phyloP scores from a whole-genome alignment of 2,329 filamentous ascomycete species.

The Aspergillus persii region DNA sequence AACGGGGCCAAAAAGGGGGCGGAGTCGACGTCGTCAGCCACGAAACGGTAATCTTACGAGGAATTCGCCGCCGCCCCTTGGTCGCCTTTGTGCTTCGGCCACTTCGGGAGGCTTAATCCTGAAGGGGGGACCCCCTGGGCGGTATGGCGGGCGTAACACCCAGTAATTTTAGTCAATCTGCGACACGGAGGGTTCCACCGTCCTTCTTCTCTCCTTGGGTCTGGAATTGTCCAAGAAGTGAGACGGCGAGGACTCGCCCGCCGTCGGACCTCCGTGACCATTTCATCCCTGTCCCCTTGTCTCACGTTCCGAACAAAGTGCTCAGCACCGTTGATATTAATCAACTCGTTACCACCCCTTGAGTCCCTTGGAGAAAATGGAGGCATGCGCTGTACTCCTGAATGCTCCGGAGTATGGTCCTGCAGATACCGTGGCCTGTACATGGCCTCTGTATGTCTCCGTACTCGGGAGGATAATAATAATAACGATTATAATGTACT shows the following conservation, averaged over 20 bases:
- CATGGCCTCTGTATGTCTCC: too few relatives aligned
- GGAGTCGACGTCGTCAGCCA: conserved; percentile 19
- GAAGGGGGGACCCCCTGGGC: neutral
- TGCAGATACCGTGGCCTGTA: too few relatives aligned
- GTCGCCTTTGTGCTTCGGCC: neutral
- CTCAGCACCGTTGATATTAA: too few relatives aligned
- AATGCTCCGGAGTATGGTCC: too few relatives aligned
- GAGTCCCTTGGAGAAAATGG: too few relatives aligned
- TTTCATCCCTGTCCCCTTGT: too few relatives aligned
- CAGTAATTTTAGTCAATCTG: neutral
- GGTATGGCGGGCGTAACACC: neutral
- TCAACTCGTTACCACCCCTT: too few relatives aligned
- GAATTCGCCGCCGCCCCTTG: neutral
- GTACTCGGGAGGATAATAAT: too few relatives aligned
- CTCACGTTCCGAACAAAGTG: too few relatives aligned
- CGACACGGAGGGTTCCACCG: neutral
- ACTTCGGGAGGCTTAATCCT: neutral
- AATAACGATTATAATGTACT: too few relatives aligned
- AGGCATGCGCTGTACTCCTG: too few relatives aligned
- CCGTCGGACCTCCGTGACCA: neutral
- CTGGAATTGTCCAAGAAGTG: neutral
- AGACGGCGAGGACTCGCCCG: neutral
- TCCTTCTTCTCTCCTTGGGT: neutral
- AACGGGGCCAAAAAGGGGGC: conserved; percentile 14
- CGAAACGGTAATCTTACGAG: conserved; percentile 15